Conservation (phyloP, 192 early-diverging fungal genomes). For the Gamsiella multidivaricata region DNA sequence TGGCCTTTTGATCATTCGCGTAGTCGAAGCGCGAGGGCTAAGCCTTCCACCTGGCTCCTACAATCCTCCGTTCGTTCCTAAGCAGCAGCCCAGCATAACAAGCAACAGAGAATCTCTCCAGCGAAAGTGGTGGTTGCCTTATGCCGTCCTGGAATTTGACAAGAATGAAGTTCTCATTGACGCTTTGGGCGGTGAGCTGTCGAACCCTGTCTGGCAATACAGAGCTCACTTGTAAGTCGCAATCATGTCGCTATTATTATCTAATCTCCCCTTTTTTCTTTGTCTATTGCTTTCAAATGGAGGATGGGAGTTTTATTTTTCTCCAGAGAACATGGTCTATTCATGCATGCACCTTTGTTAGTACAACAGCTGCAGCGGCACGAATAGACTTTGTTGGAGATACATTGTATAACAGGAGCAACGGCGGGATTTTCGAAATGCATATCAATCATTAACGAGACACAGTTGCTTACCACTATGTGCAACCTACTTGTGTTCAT, state of each 20-base stretch:
- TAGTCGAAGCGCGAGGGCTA: conserved; percentile 84
- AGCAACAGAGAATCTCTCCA: conserved; percentile 64
- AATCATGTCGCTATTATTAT: conserved; percentile 24
- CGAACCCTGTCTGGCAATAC: conserved; percentile 82
- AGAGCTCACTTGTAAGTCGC: conserved; percentile 81
- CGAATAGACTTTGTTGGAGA: too few relatives aligned
- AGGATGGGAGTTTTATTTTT: too few relatives aligned
- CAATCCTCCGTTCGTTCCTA: conserved; percentile 58
- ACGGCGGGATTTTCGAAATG: too few relatives aligned
- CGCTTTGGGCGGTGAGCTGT: conserved; percentile 79
- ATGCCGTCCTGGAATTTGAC: conserved; percentile 93
- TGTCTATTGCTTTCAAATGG: too few relatives aligned
- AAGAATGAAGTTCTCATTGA: conserved; percentile 93
- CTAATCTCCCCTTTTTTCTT: conserved; percentile 17
- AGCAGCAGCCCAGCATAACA: conserved; percentile 19
- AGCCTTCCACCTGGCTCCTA: conserved; percentile 74
- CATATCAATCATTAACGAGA: too few relatives aligned
- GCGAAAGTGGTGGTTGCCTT: conserved; percentile 80
- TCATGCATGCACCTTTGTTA: conserved; percentile 23
- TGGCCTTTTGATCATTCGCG: conserved; percentile 82
- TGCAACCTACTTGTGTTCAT: not conserved
- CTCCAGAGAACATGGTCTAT: too few relatives aligned
- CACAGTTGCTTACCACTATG: too few relatives aligned
- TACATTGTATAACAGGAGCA: too few relatives aligned
- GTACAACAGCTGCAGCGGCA: too few relatives aligned